Evolutionary conservation across 768 basidiomycete species (phyloP).

Genomic region (Paxillus rubicundulus): DNA sequence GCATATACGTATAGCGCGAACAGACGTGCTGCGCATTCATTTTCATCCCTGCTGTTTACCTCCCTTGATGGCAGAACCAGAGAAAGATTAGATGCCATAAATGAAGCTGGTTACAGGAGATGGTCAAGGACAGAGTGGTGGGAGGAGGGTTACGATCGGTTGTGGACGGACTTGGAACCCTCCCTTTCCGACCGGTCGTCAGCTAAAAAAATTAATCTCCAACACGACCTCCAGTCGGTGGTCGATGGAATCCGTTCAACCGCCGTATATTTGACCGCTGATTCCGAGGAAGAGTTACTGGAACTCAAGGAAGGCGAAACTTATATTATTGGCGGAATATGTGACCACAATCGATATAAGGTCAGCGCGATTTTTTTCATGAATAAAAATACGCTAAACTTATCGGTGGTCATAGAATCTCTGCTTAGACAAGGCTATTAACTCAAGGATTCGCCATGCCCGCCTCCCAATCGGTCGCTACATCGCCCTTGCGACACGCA

Average conservation of each 20-base stretch:
- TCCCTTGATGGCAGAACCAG: constrained; percentile 73
- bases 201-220: constrained; percentile 1
- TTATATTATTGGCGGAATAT: constrained; percentile 94
- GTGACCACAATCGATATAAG: constrained; percentile 96
- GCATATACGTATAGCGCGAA: constrained; percentile 91
- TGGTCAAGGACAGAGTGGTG: constrained; percentile 88
- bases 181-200: background rate
- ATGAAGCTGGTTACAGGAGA: constrained; percentile 66
- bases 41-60: constrained; percentile 73
- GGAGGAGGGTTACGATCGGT: constrained; percentile 65
- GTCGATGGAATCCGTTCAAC: constrained; percentile 39
- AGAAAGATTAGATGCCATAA: constrained; percentile 60
- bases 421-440: constrained; percentile 81
- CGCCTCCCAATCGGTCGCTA: constrained; percentile 94
- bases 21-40: constrained; percentile 65
- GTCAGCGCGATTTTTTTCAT: constrained; percentile 35
- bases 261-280: constrained; percentile 92
- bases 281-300: constrained; percentile 82
- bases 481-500: constrained; percentile 82
- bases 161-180: constrained; percentile 47
- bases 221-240: background rate
- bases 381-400: constrained; percentile 13
- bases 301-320: constrained; percentile 81
- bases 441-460: constrained; percentile 75
- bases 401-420: constrained; percentile 57